A percentile compares a stretch with the other conserved stretches of the same genome.
Evolutionary conservation across 352 stramenopile species (phyloP).

Genomic region (Phytopythium mirpurense): DNA sequence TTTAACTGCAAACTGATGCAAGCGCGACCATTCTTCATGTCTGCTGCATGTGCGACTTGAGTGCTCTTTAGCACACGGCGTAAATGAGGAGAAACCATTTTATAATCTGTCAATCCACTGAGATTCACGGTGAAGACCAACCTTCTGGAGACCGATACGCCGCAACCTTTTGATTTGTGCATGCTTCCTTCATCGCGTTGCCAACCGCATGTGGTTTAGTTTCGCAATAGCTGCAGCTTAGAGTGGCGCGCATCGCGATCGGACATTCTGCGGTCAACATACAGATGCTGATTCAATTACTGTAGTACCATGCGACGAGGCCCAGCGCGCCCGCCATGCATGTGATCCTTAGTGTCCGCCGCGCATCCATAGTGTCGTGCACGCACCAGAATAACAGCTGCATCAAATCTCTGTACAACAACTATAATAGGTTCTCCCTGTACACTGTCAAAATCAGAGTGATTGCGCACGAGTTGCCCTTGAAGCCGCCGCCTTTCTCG

Average conservation of each 20-base stretch:
- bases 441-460: conserved; percentile 3
- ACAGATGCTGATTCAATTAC: no score
- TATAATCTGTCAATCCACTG: conserved; percentile 12
- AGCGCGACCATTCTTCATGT: neutral
- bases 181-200: neutral
- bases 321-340: no score
- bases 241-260: no score
- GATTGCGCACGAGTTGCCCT: conserved; percentile 4
- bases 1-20: conserved; percentile 87
- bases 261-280: no score
- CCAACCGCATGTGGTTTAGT: no score
- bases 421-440: no score
- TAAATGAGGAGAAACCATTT: conserved; percentile 12
- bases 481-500: conserved; percentile 4
- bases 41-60: neutral
- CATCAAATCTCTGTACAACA: neutral
- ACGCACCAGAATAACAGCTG: no score
- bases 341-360: no score
- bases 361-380: no score
- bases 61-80: neutral
- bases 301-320: no score
- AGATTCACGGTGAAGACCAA: conserved; percentile 10
- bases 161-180: neutral
- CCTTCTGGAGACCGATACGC: conserved; percentile 19
- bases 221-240: no score